Conservation (phyloP, 768 basidiomycete species). For the Suillus cothurnatus region DNA sequence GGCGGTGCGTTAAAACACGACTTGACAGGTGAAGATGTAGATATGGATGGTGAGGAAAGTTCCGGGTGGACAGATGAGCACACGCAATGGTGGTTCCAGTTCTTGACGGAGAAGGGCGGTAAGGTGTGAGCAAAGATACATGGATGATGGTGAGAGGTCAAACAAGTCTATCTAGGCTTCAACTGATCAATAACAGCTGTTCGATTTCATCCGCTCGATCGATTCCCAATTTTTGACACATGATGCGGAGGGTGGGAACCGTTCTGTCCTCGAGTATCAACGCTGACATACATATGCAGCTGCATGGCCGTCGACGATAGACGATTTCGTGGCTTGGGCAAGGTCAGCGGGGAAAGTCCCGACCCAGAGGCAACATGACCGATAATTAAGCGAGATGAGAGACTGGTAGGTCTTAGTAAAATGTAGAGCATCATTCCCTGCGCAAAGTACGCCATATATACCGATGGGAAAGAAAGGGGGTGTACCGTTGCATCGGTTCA, state of each 20-base stretch:
- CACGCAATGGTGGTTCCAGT: slow-evolving; percentile 80
- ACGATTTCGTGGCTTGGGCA: slow-evolving; percentile 78
- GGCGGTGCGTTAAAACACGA: slow-evolving; percentile 63
- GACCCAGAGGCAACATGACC: not conserved
- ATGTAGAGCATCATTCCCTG: not conserved
- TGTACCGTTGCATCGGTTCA: not conserved
- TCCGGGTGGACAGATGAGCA: slow-evolving; percentile 67
- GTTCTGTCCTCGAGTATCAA: slow-evolving; percentile 5
- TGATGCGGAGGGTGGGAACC: slow-evolving; percentile 66
- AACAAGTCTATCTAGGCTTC: slow-evolving; percentile 7
- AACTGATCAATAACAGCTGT: slow-evolving; percentile 51
- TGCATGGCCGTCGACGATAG: slow-evolving; percentile 87
- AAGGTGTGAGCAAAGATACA: slow-evolving; percentile 86
- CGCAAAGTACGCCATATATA: slow-evolving; percentile 6
- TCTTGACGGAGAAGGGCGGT: slow-evolving; percentile 57
- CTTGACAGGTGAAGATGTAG: slow-evolving; percentile 45
- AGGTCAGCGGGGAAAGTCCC: slow-evolving; percentile 26
- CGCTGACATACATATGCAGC: slow-evolving; percentile 41
- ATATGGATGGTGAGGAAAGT: slow-evolving; percentile 43
- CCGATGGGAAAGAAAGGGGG: not conserved
- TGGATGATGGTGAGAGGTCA: slow-evolving; percentile 71
- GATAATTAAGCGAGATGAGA: not conserved
- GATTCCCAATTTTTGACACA: slow-evolving; percentile 73
- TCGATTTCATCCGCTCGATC: slow-evolving; percentile 76
- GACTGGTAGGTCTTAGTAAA: not conserved